Percentiles rank a stretch among this genome's conserved stretches.
phyloP scores from a whole-genome alignment of 2,329 filamentous ascomycete genomes.

The Pestalotiopsis sp. region DNA sequence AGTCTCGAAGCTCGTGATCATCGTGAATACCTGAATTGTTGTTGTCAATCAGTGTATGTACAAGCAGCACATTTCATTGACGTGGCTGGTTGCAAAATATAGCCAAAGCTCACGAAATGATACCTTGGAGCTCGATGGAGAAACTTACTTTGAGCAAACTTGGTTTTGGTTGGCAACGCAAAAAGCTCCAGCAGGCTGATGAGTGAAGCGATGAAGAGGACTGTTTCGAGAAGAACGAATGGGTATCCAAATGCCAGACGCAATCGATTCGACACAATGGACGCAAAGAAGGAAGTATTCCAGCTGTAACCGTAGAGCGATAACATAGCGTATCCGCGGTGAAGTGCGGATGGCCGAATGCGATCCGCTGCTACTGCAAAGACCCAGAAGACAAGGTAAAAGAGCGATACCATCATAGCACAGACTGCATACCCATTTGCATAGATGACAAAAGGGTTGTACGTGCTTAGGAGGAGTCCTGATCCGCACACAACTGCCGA shows the following conservation, averaged over 20 bases:
- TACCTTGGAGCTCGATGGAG: background rate
- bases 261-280: background rate
- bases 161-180: background rate
- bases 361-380: constrained; percentile 69
- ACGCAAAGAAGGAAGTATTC: constrained; percentile 44
- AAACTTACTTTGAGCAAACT: background rate
- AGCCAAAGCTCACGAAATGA: background rate
- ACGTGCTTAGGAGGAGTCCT: constrained; percentile 72
- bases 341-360: constrained; percentile 79
- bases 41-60: background rate
- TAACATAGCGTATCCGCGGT: constrained; percentile 75
- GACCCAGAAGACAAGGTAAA: constrained; percentile 79
- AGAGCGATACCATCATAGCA: constrained; percentile 79
- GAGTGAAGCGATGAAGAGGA: background rate
- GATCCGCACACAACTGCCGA: constrained; percentile 67
- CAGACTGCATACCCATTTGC: constrained; percentile 83
- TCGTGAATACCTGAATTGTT: background rate
- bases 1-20: background rate
- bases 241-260: background rate
- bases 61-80: background rate
- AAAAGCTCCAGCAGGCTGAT: background rate
- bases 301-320: constrained; percentile 73
- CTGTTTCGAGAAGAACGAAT: background rate
- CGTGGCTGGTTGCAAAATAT: background rate
- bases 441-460: constrained; percentile 85